Percentiles rank a stretch among this genome's conserved stretches.
phyloP scores from a whole-genome alignment of 2,329 filamentous ascomycete species.

The Monosporascus sp. region DNA sequence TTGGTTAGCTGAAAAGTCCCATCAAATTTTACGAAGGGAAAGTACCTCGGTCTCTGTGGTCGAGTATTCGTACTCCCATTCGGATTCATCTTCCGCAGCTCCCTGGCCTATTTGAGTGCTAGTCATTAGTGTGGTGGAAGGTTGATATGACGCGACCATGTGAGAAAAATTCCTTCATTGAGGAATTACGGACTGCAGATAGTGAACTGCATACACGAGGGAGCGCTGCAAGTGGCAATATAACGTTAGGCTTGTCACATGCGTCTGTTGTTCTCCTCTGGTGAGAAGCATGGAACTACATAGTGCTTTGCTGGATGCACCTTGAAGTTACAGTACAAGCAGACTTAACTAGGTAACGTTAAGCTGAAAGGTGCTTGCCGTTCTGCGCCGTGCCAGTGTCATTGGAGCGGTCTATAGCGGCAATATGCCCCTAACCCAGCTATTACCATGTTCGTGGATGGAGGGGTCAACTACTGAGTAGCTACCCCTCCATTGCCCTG shows the following conservation, averaged over 20 bases:
- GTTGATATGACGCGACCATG: conserved; percentile 6
- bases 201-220: background rate
- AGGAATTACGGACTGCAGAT: background rate
- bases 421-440: conserved; percentile 10
- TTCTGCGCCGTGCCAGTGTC: conserved; percentile 6
- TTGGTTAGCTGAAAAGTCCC: conserved; percentile 1
- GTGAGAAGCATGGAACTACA: no score
- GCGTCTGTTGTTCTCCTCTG: no score
- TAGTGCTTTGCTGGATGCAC: no score
- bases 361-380: conserved; percentile 13
- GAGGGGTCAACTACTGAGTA: conserved; percentile 1
- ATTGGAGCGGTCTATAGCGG: conserved; percentile 17
- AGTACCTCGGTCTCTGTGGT: conserved; percentile 55
- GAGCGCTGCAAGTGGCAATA: no score
- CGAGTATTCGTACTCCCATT: conserved; percentile 66
- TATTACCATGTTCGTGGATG: background rate
- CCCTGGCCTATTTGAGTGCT: conserved; percentile 13
- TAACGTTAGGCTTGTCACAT: no score
- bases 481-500: conserved; percentile 15
- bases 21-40: background rate
- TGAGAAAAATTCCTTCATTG: background rate
- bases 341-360: background rate
- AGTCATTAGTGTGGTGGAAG: conserved; percentile 21
- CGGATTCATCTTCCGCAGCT: conserved; percentile 42
- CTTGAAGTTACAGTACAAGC: background rate